Evolutionary conservation across 1,139 yeast genomes (phyloP), one percentile per base, ranked within the genome.

Genomic region (Spathaspora sp.): DNA sequence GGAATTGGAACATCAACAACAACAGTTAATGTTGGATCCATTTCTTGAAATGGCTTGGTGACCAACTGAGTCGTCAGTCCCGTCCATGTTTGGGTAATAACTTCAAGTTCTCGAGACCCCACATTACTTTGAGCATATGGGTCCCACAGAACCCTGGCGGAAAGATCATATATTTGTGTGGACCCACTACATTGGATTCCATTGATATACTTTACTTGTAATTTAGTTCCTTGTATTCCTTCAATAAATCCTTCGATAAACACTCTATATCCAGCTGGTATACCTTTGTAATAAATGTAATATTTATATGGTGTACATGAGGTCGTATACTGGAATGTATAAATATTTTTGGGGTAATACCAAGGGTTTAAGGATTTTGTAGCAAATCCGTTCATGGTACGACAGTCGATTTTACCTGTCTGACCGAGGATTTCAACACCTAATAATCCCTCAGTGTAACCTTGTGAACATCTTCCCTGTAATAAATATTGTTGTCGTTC

Each of bases 181-280:
- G 40, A n/a, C 15, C 47, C 54, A 3, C 24, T 40, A 51, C 67
- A 62, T 5, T 9, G 15, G 44, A 54, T 56, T 2, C 26, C 42
- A 46, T 60, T 57, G 15, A 16, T 34, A 34, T 8, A 20, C 10
- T 4, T 17, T 5, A 13, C 10, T 2, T 15, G 8, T n/a, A 16
- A 2, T 15, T 2, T 42, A 39, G n/a, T 8, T 18, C 42, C 9
- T 43, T 41, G 7, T 44, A 31, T n/a, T 47, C 38, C 2, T 43
- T 10, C 16, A 46, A 45, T 8, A 59, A 48, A 15, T 3, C 52
- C 54, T 46, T 58, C 65, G 37, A 68, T 48, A 48, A 56, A 68
- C n/a, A 68, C 67, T 31, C 70, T 54, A 49, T 55, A 65, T 3
- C 71, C 72, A 2, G 67, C 62, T 2, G 72, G 70, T 24, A 67